These are phyloP conservation scores for Exophiala dermatitidis DNA, from an alignment of 2,329 filamentous ascomycete genomes.

Conservation along the genomic window DNA sequence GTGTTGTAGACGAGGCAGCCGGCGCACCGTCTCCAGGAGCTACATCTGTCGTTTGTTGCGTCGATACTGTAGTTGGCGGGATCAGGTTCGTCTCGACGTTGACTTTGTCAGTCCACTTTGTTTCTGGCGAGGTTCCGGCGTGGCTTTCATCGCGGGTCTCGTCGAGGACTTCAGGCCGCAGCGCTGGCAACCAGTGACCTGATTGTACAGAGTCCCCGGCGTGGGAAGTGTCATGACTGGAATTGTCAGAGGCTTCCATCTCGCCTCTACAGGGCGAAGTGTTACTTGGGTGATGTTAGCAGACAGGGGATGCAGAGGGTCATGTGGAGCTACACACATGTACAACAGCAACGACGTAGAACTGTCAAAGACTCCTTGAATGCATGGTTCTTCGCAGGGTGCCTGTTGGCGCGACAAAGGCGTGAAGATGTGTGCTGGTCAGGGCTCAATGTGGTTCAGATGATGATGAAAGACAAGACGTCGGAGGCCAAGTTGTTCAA, in stretches of 20 bases:
- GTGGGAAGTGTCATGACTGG: constrained; percentile 3
- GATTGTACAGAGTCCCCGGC: constrained; percentile 14
- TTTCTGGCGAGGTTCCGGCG: not conserved
- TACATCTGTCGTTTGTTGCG: not conserved
- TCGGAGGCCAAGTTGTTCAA: constrained; percentile 9
- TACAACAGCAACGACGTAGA: constrained; percentile 7
- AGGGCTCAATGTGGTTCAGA: not conserved
- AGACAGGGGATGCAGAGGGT: constrained; percentile 2
- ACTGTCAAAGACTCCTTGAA: constrained; percentile 10
- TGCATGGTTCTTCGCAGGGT: constrained; percentile 10
- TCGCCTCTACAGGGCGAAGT: not conserved
- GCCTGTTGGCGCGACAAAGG: constrained; percentile 4
- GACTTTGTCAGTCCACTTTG: not conserved
- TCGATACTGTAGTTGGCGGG: constrained; percentile 8
- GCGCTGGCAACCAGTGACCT: constrained; percentile 51
- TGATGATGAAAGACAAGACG: not conserved
- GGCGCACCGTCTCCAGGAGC: not conserved
- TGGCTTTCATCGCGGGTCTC: not conserved
- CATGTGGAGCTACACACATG: constrained; percentile 5
- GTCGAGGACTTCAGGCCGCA: constrained; percentile 39
- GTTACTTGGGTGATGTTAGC: constrained; percentile 15
- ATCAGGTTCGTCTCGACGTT: constrained; percentile 4
- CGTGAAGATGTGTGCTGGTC: not conserved
- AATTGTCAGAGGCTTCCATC: constrained; percentile 9
- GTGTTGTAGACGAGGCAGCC: not conserved